Conservation (phyloP, 345 rosid genomes). For the Corchorus capsularis region DNA sequence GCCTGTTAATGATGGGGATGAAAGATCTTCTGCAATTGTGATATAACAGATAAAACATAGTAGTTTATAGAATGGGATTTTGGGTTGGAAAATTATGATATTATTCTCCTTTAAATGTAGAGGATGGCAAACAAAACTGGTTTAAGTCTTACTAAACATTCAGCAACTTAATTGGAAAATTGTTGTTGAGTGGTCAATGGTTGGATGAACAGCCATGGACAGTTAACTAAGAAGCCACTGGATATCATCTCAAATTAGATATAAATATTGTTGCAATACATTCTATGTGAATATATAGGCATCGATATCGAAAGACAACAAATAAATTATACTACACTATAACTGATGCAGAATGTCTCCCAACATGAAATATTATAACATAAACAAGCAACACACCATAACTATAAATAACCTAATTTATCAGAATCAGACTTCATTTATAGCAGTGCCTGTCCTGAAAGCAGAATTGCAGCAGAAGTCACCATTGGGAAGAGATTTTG, state of each 20-base stretch:
- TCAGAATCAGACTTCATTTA: constrained; percentile 8
- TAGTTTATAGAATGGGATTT: too few species aligned
- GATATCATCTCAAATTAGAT: too few species aligned
- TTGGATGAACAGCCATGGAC: background rate
- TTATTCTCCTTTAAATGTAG: background rate
- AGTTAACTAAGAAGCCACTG: too few species aligned
- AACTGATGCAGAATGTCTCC: background rate
- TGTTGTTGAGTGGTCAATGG: too few species aligned
- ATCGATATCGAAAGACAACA: background rate
- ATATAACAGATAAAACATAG: background rate
- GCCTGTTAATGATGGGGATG: background rate
- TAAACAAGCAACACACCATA: background rate
- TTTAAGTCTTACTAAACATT: too few species aligned
- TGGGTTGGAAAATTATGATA: background rate
- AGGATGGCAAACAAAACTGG: background rate
- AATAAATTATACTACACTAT: background rate
- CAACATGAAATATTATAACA: background rate
- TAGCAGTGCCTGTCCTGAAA: constrained; percentile 24
- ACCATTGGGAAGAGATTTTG: constrained; percentile 26
- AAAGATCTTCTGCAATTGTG: background rate
- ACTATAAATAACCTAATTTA: background rate
- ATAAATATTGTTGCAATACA: background rate
- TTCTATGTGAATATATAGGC: background rate
- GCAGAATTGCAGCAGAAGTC: constrained; percentile 33
- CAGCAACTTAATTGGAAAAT: background rate